Evolutionary conservation across 1,284 basidiomycete species (phyloP), one percentile per base, ranked within the genome.

Genomic region (Fistulina hepatica): DNA sequence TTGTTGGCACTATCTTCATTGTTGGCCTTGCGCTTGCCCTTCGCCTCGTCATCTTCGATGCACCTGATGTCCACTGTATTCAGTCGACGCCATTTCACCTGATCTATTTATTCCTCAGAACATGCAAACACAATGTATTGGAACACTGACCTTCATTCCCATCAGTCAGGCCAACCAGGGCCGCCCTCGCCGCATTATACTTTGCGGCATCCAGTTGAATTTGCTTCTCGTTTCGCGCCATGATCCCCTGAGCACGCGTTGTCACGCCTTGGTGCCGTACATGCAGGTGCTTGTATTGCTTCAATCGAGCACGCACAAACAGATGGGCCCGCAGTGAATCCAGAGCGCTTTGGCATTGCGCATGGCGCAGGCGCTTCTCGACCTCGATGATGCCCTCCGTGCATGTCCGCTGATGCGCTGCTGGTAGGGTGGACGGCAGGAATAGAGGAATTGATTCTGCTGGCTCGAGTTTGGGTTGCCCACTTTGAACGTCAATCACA

Each of bases 281-380:
- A 1, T 42, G 16, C n/a, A 3, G 9, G 1, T 21, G 12, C 22
- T 46, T 47, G 43, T 44, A 44, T 1, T 23, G 32, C 6, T 27
- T 17, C 9, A 44, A 32, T 1, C 41, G 33, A 0, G 34, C 20
- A 24, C 44, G 44, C 27, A 42, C 34, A 31, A 37, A 31, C 8
- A 47, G 21, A 0, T 25, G 16, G 10, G 25, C 30, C 0, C 40
- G 35, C 3, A 47, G 13, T 5, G 16, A 6, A 10, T 25, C 33
- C 10, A 44, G 39, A 2, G 43, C 27, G 16, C 12, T 24, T 0
- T 34, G 34, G 17, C 43, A 47, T 21, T 42, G 45, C 1, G 45
- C 45, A 5, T 42, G 37, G 3, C 36, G 35, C 9, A 44, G n/a
- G 1, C 22, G 20, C 5, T 5, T 4, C 30, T 47, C 43, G 11